phyloP scores from a whole-genome alignment of 805 yeast genomes.

The Zygosaccharomyces pseudorouxii region DNA sequence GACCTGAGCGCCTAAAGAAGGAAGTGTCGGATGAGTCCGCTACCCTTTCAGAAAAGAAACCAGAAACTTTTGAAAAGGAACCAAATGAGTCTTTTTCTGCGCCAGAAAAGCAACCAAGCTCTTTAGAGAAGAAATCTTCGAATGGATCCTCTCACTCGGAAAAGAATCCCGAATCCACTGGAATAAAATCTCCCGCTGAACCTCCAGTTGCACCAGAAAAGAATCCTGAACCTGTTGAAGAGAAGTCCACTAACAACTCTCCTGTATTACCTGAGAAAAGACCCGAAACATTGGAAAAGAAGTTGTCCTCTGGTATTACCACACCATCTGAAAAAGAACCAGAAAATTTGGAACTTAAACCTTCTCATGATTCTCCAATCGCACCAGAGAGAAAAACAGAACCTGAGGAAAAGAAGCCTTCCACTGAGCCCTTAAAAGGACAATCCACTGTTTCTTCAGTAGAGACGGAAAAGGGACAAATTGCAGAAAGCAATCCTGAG shows the following conservation, averaged over 20 bases:
- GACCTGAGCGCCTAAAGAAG: too few species aligned
- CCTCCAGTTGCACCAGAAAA: background rate
- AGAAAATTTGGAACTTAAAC: too few species aligned
- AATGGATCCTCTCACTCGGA: background rate
- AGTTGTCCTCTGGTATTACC: background rate
- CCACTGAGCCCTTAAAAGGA: slow-evolving; percentile 4
- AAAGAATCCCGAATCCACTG: background rate
- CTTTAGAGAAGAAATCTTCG: background rate
- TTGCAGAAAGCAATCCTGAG: background rate
- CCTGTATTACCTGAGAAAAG: background rate
- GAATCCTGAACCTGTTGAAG: background rate
- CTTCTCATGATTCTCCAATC: slow-evolving; percentile 5
- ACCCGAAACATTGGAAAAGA: background rate
- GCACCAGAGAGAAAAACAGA: background rate
- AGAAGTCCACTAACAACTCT: background rate
- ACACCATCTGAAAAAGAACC: background rate
- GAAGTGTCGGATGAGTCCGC: slow-evolving; percentile 4
- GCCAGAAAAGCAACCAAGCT: background rate
- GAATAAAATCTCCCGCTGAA: background rate
- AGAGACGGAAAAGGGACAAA: background rate
- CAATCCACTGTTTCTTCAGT: background rate
- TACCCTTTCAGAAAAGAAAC: slow-evolving; percentile 13
- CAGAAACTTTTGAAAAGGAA: background rate
- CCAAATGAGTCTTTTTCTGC: background rate
- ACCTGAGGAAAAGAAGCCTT: background rate